Base-by-base conservation (phyloP, 1,139 yeast species). In the Scheffersomyces cryptocercus region DNA sequence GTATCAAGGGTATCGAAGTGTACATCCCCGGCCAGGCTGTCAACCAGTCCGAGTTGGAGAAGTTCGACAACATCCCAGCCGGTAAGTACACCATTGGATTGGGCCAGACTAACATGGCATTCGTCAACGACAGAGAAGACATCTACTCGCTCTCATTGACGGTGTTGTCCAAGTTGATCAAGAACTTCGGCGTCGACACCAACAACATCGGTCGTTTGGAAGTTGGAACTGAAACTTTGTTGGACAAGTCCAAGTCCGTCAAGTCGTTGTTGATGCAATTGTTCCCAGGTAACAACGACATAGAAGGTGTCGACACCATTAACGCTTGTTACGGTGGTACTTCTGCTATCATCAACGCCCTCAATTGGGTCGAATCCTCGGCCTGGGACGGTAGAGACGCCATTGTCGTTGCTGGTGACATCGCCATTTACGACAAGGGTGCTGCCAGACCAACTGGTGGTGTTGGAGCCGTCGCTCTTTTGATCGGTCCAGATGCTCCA, bases 371-470 rank as follows among this genome's bases (percentile, higher is more conserved):
- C 57, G 97, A 93, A 71, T 89, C 97, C 29, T 84, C 91, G 30
- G 79, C 93, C 38, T 95, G 99, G 99, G 99, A 95, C 64, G 99
- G 99, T 52, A 84, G 99, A 70, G 91, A 93, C 62, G 99, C 99
- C 48, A 82, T 93, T 59, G 99, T 91, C 45, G 97, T 91, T 35
- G 85, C 95, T 62, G 98, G 97, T 68, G 99, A 95, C 69, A 93
- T 95, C 66, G 99, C 99, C 63, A 86, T 95, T 58, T 95, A 95
- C 71, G 90, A 93, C 58, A 82, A 91, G 73, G 99, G 99, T 65
- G 86, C 95, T 40, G 99, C 99, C 45, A 85, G 99, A 77, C 99
- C 99, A 60, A 93, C 99, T 47, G 99, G 99, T 66, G 99, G 99
- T 72, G 98, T 96, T 47, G 99, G 99, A 62, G 81, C 96, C 43